Evolutionary conservation across 2,329 filamentous ascomycete genomes (phyloP), one percentile per base, ranked within the genome.

Genomic region (Cladosporium sp.): DNA sequence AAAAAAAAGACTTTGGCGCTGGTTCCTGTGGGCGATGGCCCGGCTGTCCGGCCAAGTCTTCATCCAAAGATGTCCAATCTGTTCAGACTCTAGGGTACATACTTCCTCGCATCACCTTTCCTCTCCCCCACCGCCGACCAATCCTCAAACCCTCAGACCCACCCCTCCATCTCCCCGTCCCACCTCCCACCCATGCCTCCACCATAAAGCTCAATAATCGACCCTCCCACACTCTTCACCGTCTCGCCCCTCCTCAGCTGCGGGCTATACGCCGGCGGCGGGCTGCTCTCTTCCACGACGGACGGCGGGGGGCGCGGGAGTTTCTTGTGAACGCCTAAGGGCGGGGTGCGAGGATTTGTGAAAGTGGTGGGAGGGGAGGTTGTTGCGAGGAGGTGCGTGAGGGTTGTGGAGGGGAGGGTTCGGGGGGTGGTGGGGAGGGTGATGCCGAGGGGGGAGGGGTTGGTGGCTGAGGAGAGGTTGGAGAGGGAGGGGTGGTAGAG

Each of bases 121-220:
- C n/a, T n/a, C n/a, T n/a, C n/a, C n/a, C n/a, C n/a, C n/a, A n/a
- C n/a, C n/a, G n/a, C n/a, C n/a, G n/a, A n/a, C n/a, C n/a, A n/a
- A n/a, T n/a, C n/a, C n/a, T n/a, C n/a, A n/a, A 38, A 13, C 11
- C 35, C 10, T 38, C n/a, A 9, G 2, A 38, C 35, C 35, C 35
- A 38, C 35, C 40, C 40, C 7, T 40, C 22, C 37, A 14, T 11
- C 31, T 19, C n/a, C 13, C n/a, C 10, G 9, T 38, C 45, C 45
- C 45, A 48, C n/a, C 22, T 35, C 22, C 40, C 45, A 3, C 35
- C 35, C 9, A 40, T 35, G 14, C 34, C 9, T n/a, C 40, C 11
- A 42, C 14, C 46, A 32, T 66, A 66, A 22, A 59, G 61, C 11
- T 63, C 64, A 18, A 66, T 65, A 41, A 67, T 67, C n/a, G 59